Conservation (phyloP, 768 basidiomycete genomes). For the Leucogyrophana mollusca region DNA sequence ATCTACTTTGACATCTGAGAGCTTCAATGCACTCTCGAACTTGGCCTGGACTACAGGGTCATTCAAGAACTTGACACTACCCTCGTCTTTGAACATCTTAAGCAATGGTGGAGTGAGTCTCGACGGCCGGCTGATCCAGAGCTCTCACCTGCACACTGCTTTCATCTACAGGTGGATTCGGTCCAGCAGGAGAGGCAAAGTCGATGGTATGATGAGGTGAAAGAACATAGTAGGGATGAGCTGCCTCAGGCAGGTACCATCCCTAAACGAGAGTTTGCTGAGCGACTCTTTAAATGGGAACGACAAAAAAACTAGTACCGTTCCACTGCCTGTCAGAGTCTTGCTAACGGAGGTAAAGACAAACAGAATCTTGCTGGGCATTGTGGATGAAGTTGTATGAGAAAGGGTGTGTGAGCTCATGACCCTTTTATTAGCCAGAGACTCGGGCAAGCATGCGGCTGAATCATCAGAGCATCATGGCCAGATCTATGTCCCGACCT, state of each 20-base stretch:
- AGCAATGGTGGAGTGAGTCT: neutral
- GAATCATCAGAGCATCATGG: too few species aligned
- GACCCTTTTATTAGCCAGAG: too few species aligned
- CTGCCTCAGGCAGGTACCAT: conserved; percentile 77
- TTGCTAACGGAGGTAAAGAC: conserved; percentile 70
- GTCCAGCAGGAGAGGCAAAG: conserved; percentile 59
- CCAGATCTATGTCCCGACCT: too few species aligned
- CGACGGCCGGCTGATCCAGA: neutral
- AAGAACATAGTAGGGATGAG: conserved; percentile 67
- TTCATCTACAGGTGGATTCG: conserved; percentile 70
- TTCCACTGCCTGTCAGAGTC: conserved; percentile 48
- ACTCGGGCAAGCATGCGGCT: too few species aligned
- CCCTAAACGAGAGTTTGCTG: conserved; percentile 41
- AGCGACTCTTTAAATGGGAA: neutral
- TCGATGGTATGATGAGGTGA: conserved; percentile 50
- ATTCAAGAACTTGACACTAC: conserved; percentile 61
- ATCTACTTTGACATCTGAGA: conserved; percentile 53
- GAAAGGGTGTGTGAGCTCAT: conserved; percentile 4
- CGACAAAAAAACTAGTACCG: conserved; percentile 43
- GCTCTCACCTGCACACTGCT: conserved; percentile 46
- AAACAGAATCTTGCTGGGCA: conserved; percentile 55
- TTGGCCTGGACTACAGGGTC: conserved; percentile 48
- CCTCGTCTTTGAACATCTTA: conserved; percentile 56
- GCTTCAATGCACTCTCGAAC: conserved; percentile 54
- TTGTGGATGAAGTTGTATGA: conserved; percentile 15